These are phyloP conservation scores for Fusarium penzigii DNA, from an alignment of 2,329 filamentous ascomycete species.

Conservation along the genomic window DNA sequence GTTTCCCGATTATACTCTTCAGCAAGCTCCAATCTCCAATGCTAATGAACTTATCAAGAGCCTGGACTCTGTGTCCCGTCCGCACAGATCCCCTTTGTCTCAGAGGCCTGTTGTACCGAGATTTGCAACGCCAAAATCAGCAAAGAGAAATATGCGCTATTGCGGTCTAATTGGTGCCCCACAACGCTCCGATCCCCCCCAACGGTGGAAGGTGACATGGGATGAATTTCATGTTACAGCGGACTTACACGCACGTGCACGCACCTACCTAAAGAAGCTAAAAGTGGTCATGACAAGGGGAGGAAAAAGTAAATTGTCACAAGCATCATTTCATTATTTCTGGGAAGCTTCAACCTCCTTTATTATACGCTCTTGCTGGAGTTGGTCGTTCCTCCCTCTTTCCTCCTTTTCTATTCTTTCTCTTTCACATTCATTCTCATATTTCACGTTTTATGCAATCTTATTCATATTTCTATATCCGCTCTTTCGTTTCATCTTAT, in stretches of 20 bases:
- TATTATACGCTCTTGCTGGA: constrained; percentile 3
- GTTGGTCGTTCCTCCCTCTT: constrained; percentile 2
- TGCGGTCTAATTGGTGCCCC: background rate
- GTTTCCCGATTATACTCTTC: too few species aligned
- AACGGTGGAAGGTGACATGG: background rate
- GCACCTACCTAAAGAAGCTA: constrained; percentile 9
- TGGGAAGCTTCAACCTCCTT: constrained; percentile 1
- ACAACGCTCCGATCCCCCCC: background rate
- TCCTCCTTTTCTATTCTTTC: background rate
- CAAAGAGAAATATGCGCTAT: background rate
- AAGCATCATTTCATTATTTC: background rate
- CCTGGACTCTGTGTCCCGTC: too few species aligned
- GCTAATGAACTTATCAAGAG: too few species aligned
- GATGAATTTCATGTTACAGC: background rate
- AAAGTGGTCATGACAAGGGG: constrained; percentile 9
- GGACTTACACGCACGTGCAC: constrained; percentile 10
- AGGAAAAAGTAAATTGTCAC: constrained; percentile 10
- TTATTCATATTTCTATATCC: background rate
- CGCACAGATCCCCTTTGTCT: background rate
- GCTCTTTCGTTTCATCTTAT: too few species aligned
- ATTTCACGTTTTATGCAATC: background rate
- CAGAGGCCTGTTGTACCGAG: too few species aligned
- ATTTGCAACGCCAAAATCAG: background rate
- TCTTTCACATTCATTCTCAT: background rate
- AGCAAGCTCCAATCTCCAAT: too few species aligned